Evolutionary conservation across 305 asterid species (phyloP).

Genomic region (Caryopteris hybrid): DNA sequence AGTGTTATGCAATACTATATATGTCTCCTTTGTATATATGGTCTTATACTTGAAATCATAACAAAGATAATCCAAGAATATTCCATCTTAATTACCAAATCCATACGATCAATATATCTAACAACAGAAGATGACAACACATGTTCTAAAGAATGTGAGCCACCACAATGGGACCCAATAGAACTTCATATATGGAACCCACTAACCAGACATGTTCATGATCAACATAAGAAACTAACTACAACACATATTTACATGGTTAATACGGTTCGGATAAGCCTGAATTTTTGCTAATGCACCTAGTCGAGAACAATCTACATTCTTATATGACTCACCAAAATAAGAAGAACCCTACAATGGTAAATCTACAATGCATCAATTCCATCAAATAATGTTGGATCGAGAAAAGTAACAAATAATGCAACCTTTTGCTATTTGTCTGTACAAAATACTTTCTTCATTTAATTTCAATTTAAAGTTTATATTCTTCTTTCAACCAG

Average conservation of each 20-base stretch:
- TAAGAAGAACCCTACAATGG: background rate
- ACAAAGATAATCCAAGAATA: background rate
- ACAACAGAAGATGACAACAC: slow-evolving; percentile 4
- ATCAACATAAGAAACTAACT: no score
- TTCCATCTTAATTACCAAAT: no score
- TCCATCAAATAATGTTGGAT: background rate
- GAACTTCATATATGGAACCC: background rate
- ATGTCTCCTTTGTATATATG: no score
- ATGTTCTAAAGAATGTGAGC: background rate
- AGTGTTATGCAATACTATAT: no score
- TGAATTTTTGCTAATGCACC: background rate
- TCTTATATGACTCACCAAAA: background rate
- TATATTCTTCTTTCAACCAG: slow-evolving; percentile 4
- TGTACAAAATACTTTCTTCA: background rate
- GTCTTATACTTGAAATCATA: no score
- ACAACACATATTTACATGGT: no score
- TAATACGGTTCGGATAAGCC: no score
- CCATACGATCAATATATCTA: background rate
- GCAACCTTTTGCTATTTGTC: background rate
- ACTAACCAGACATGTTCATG: background rate
- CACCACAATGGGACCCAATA: background rate
- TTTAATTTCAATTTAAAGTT: background rate
- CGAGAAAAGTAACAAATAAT: background rate
- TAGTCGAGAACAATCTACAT: background rate
- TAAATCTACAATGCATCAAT: slow-evolving; percentile 8